Evolutionary conservation across 2,329 filamentous ascomycete species (phyloP).

Genomic region (Aschersonia sp.): DNA sequence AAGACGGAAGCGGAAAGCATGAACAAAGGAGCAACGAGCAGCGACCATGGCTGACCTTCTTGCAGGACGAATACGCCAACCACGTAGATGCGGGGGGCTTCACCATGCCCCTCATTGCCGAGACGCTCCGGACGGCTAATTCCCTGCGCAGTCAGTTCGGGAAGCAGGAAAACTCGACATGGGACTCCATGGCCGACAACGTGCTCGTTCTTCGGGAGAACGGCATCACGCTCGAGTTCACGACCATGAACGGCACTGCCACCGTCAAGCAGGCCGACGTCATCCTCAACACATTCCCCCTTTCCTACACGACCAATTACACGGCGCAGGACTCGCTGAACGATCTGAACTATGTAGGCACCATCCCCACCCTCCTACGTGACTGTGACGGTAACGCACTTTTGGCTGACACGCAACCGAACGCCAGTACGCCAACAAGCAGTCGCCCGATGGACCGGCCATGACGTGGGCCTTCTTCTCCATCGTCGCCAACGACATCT

Average conservation of each 20-base stretch:
- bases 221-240: slow-evolving; percentile 47
- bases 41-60: background rate
- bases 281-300: slow-evolving; percentile 48
- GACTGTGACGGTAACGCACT: background rate
- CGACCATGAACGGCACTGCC: slow-evolving; percentile 50
- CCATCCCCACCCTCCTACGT: slow-evolving; percentile 41
- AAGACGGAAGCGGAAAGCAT: background rate
- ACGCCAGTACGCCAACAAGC: slow-evolving; percentile 14
- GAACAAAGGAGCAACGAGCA: background rate
- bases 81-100: slow-evolving; percentile 53
- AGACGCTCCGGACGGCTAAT: slow-evolving; percentile 42
- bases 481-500: slow-evolving; percentile 51
- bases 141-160: slow-evolving; percentile 40
- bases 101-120: slow-evolving; percentile 46
- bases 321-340: slow-evolving; percentile 6
- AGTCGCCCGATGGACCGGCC: slow-evolving; percentile 44
- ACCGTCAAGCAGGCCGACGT: slow-evolving; percentile 57
- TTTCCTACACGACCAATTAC: slow-evolving; percentile 38
- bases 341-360: slow-evolving; percentile 11
- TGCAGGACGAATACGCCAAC: slow-evolving; percentile 52
- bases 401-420: slow-evolving; percentile 12
- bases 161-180: slow-evolving; percentile 32
- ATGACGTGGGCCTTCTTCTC: slow-evolving; percentile 63
- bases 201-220: slow-evolving; percentile 8
- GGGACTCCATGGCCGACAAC: slow-evolving; percentile 9